Base-by-base conservation (phyloP, 768 basidiomycete species). In the Calocybe cyanea region DNA sequence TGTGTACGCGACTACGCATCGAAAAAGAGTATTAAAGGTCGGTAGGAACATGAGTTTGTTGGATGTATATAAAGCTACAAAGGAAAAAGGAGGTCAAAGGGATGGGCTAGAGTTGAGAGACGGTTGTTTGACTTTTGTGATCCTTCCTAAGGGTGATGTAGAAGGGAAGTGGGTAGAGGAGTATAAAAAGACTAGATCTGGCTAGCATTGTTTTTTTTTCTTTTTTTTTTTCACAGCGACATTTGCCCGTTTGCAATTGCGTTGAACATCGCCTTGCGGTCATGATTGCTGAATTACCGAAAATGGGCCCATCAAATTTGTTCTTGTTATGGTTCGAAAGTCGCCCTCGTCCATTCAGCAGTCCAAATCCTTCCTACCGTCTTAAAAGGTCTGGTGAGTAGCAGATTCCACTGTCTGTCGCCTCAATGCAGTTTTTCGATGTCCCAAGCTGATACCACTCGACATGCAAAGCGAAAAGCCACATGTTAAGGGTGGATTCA, bases 71-170 rank as follows among this genome's bases (percentile, higher is more conserved):
- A 66, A 64, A 8, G 80, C 77, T 3, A 77, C 85, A 1, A 77
- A 75, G 53, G 79, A 64, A 15, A 83, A 79, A 62, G 73, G 73
- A 14, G 81, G 77, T 2, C 78, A 78, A 43, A 63, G 56, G 50
- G 94, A 98, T 60, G 93, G 95, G 1, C 61, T 97, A 41, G 89
- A 92, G 59, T 58, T 97, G 37, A 85, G 81, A 54, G 88, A 90
- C 52, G 86, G 87, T 3, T 91, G 85, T 55, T 60, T 95, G 56
- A 81, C 82, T 4, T 86, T 94, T 61, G 82, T 79, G 7, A 83
- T 90, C 10, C 59, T 94, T 45, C 87, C 85, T 1, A 89, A 79
- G 60, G 89, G 89, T 1, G 74, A 72, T 5, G 77, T 73, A 41
- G 92, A 97, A 64, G 73, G 76, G 60, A 79, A 77, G 51, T 98